These are phyloP conservation scores for Podospora conica DNA, from an alignment of 495 filamentous ascomycete species.

Conservation along the genomic window DNA sequence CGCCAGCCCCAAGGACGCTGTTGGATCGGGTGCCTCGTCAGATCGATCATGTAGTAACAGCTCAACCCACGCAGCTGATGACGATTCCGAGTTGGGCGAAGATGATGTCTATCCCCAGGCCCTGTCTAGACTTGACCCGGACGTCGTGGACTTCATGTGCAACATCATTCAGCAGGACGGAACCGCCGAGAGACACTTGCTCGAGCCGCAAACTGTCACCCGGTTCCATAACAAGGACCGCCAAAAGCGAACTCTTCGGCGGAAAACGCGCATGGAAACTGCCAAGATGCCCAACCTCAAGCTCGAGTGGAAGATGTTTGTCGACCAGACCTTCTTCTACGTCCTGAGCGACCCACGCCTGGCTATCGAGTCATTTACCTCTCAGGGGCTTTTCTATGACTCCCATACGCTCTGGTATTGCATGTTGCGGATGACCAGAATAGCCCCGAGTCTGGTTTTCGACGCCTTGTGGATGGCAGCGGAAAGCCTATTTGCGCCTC, in stretches of 20 bases:
- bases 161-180: slow-evolving; percentile 47
- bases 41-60: slow-evolving; percentile 16
- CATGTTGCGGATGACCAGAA: slow-evolving; percentile 47
- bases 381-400: slow-evolving; percentile 40
- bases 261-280: slow-evolving; percentile 24
- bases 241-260: slow-evolving; percentile 33
- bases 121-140: slow-evolving; percentile 36
- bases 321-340: slow-evolving; percentile 69
- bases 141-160: slow-evolving; percentile 47
- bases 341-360: slow-evolving; percentile 61
- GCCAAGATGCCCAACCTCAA: slow-evolving; percentile 22
- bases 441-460: slow-evolving; percentile 53
- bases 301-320: slow-evolving; percentile 51
- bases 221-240: slow-evolving; percentile 22
- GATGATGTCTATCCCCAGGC: slow-evolving; percentile 40
- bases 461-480: slow-evolving; percentile 72
- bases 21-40: slow-evolving; percentile 8
- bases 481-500: slow-evolving; percentile 61
- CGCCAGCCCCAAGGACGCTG: slow-evolving; percentile 15
- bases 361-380: slow-evolving; percentile 59
- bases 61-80: slow-evolving; percentile 11
- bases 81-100: slow-evolving; percentile 31
- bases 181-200: slow-evolving; percentile 41
- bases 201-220: slow-evolving; percentile 34
- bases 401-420: slow-evolving; percentile 48